These are phyloP conservation scores for Neonectria punicea DNA, from an alignment of 2,329 filamentous ascomycete genomes.

Conservation along the genomic window DNA sequence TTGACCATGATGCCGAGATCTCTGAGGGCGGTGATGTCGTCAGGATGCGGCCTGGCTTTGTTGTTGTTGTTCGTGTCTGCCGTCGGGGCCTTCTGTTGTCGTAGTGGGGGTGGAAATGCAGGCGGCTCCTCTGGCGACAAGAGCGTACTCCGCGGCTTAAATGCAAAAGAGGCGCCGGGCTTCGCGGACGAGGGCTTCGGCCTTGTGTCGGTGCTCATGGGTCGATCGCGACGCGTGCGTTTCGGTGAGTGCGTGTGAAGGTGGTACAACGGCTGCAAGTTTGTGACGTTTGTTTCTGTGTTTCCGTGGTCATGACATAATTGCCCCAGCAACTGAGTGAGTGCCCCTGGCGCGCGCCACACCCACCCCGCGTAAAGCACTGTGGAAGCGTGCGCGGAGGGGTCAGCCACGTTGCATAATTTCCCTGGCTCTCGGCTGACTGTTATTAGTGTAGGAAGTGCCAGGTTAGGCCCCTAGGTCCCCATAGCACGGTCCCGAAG, in stretches of 20 bases:
- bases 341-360: no score
- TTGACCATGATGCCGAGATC: slow-evolving; percentile 55
- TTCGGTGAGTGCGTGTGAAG: slow-evolving; percentile 32
- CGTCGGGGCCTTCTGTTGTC: slow-evolving; percentile 9
- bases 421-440: no score
- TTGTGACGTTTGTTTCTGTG: slow-evolving; percentile 26
- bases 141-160: slow-evolving; percentile 35
- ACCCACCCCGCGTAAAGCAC: slow-evolving; percentile 37
- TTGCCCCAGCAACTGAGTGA: slow-evolving; percentile 41
- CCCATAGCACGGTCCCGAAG: no score
- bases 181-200: slow-evolving; percentile 18
- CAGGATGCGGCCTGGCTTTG: slow-evolving; percentile 17
- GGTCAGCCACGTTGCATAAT: neutral
- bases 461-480: no score
- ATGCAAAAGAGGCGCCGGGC: slow-evolving; percentile 35
- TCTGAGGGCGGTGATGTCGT: slow-evolving; percentile 28
- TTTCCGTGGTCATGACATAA: slow-evolving; percentile 38
- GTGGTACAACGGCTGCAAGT: slow-evolving; percentile 19
- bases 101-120: slow-evolving; percentile 4
- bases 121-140: slow-evolving; percentile 27
- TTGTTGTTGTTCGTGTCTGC: slow-evolving; percentile 7
- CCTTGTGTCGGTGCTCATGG: slow-evolving; percentile 25
- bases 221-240: slow-evolving; percentile 19
- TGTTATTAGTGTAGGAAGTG: no score
- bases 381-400: slow-evolving; percentile 24